Evolutionary conservation across 1,139 yeast species (phyloP), one percentile per base, ranked within the genome.

Genomic region (Tardiomyces depauwii): DNA sequence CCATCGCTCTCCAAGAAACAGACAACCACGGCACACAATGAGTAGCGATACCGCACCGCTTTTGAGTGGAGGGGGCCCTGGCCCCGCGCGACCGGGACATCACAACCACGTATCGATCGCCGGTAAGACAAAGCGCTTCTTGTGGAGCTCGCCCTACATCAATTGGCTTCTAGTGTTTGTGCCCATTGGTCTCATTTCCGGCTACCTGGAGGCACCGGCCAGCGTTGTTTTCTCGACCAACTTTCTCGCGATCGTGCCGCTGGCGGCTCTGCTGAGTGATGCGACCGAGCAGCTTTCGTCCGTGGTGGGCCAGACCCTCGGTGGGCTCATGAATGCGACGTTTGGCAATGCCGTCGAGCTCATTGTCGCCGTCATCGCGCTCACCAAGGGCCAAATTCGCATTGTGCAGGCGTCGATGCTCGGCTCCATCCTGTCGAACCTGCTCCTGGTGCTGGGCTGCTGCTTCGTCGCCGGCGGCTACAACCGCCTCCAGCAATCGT

Each of bases 381-480:
- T 93, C 58, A 72, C 69, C 55, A 82, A 84, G 41, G 87, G 88
- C 55, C 96, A 91, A 66, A 79, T 91, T 45, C 76, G 95, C 54
- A 89, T 91, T 58, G 98, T 93, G 40, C 76, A 91, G 66, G 95
- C 97, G 2, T 83, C 95, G 32, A 91, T 91, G 97, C 74, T 91
- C 50, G 98, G 98, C 32, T 84, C 95, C 47, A 84, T 91, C 52
- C 72, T 91, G 49, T 85, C 95, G 45, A 91, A 91, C 65, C 68
- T 88, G 57, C 70, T 91, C 51, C 73, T 93, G 50, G 98, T 91
- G 5, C 73, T 91, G 51, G 98, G 98, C n/a, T 83, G 94, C 65
- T 88, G 97, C 61, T 93, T 91, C 62, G 68, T 91, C 30, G 91
- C 88, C 44, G 98, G 98, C 47, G 98, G 98, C 14, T 73, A 81